Base-by-base conservation (phyloP, 495 filamentous ascomycete genomes). In the Aspergillus olivimuriae region DNA sequence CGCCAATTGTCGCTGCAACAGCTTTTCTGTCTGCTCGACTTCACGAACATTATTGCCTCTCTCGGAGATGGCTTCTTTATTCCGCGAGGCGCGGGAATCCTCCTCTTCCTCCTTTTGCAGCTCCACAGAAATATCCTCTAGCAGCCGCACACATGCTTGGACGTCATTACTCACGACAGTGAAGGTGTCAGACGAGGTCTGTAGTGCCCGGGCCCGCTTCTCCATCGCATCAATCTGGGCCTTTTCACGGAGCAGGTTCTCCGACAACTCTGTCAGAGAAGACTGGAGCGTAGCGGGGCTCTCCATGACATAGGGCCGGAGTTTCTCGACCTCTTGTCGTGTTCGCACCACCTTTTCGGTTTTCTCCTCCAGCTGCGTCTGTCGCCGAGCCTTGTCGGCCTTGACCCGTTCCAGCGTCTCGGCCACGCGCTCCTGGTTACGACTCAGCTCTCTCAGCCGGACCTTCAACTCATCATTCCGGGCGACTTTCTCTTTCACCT, bases 21-120 rank as follows among this genome's bases (percentile, higher is more conserved):
- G 62, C 5, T 78, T 78, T 67, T 97, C 92, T 14, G 80, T 84
- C 43, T 89, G 75, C 62, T 96, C 90, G 2, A 95, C 85, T 56
- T 98, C 94, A 34, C 85, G 77, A 0, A 94, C 90, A 48, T 86
- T 89, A 39, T 89, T 89, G 19, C 86, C 85, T 21, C 87, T 78
- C 49, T 95, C 87, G 1, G 84, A 83, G 20, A 98, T 79, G 4
- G 87, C 87, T 45, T 96, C 92, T 44, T 84, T 76, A 54, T 95
- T 89, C 49, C 78, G 79, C 7, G 78, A 72, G 24, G 89, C 92
- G 48, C 84, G 80, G 5, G 77, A 72, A 45, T 82, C 80, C 55
- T 91, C 89, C 38, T 95, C 92, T 5, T 95, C 91, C 60, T 95
- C 89, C 60, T 89, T 94, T 8, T 81, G 69, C 8, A 98, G 64